Evolutionary conservation across 1,284 basidiomycete species (phyloP).

Genomic region (Irpex lacteus): DNA sequence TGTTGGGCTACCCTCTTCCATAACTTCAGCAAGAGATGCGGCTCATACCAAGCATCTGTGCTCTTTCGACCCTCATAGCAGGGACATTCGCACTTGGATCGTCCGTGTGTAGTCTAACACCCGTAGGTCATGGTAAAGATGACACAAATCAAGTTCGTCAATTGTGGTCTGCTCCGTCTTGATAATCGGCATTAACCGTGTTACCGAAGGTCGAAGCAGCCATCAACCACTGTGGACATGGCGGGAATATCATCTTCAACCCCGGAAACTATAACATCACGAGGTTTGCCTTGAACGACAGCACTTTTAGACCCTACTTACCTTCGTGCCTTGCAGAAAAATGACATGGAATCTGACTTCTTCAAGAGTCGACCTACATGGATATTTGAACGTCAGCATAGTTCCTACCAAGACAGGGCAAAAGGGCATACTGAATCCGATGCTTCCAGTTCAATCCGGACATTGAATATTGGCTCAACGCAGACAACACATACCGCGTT

Average conservation of each 20-base stretch:
- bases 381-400: slow-evolving; percentile 46
- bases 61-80: slow-evolving; percentile 9
- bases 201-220: slow-evolving; percentile 45
- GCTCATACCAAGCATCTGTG: background rate
- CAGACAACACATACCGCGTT: slow-evolving; percentile 54
- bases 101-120: slow-evolving; percentile 32
- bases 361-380: slow-evolving; percentile 51
- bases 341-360: slow-evolving; percentile 59
- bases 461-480: slow-evolving; percentile 59
- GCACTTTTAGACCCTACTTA: background rate
- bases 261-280: slow-evolving; percentile 52
- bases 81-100: background rate
- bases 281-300: slow-evolving; percentile 31
- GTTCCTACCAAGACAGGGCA: background rate
- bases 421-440: background rate
- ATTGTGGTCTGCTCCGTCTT: too few species aligned
- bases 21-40: slow-evolving; percentile 4
- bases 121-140: slow-evolving; percentile 39
- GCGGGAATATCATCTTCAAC: slow-evolving; percentile 45
- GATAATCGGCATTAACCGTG: background rate
- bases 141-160: slow-evolving; percentile 38
- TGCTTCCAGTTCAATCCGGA: slow-evolving; percentile 48
- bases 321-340: slow-evolving; percentile 35
- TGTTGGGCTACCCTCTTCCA: too few species aligned
- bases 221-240: slow-evolving; percentile 50